Percentiles rank a stretch among this genome's conserved stretches.
Conservation (phyloP, 208 protist genomes). For the Trypanosoma rangeli region DNA sequence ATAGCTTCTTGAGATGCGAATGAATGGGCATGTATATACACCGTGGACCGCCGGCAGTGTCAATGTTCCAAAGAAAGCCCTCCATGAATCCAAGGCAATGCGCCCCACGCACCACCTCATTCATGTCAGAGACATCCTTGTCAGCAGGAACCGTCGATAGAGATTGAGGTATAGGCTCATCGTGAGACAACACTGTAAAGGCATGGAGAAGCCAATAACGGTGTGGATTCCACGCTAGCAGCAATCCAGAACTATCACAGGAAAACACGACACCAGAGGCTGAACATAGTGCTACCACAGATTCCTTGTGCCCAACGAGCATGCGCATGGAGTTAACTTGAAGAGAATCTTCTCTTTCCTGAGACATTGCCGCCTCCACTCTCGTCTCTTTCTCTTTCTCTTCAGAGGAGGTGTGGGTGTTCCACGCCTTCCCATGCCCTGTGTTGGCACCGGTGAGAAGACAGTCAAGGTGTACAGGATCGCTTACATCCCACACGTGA, state of each 20-base stretch:
- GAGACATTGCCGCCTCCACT: constrained; percentile 1
- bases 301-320: constrained; percentile 19
- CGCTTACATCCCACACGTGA: constrained; percentile 19
- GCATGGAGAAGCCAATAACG: constrained; percentile 26
- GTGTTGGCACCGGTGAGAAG: neutral
- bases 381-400: neutral
- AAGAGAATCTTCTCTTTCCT: constrained; percentile 13
- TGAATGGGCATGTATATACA: constrained; percentile 20
- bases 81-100: constrained; percentile 19
- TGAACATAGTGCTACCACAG: constrained; percentile 14
- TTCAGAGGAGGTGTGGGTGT: neutral
- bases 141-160: neutral
- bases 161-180: neutral
- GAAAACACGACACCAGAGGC: constrained; percentile 16
- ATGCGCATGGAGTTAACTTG: constrained; percentile 18
- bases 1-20: constrained; percentile 1
- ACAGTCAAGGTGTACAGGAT: constrained; percentile 12
- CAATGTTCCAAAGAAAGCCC: constrained; percentile 19
- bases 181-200: constrained; percentile 20
- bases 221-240: constrained; percentile 23
- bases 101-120: constrained; percentile 3
- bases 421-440: neutral
- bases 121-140: neutral
- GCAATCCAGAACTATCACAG: constrained; percentile 18
- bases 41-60: constrained; percentile 5